Base-by-base conservation (phyloP, 257 asterid genomes). In the Plantago ovata region DNA sequence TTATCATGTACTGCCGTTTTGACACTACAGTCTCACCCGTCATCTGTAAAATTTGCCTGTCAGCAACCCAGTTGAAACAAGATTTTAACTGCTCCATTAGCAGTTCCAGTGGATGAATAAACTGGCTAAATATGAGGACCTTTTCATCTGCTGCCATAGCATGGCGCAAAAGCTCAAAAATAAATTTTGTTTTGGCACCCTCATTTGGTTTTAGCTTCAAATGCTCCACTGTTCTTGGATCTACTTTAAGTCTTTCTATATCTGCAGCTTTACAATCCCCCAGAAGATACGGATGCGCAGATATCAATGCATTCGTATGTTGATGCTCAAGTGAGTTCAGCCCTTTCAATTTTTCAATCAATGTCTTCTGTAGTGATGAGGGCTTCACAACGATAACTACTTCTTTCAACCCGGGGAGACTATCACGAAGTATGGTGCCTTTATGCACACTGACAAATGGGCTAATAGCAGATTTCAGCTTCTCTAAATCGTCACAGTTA, bases 401-500 rank as follows among this genome's bases (percentile, higher is more conserved):
- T 28, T 75, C 82, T 59, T 54, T 69, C 72, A 76, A 44, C 10
- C 82, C 82, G 13, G 78, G 75, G 18, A 72, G 71, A 44, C 38
- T 63, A 44, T 60, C 58, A 36, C 46, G 68, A 38, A 76, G 78
- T 23, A 72, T 66, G 19, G 53, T 53, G 9, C 82, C 78, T 63
- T 76, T 62, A 44, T 72, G 79, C 16, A 72, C 52, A n/a, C 72
- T 78, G 42, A 76, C 79, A 49, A 76, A 76, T 0, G 82, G 82
- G 22, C 53, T 44, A 41, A 72, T 72, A 13, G 47, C 53, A 16
- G 36, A 53, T 59, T 76, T 72, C 15, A 75, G 61, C 68, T 61
- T 62, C 61, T 61, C 56, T 44, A 65, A 38, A 6, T 14, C 61
- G 4, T 23, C 33, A 33, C 52, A 33, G 21, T 68, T 62, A 19